Evolutionary conservation across 2,329 filamentous ascomycete genomes (phyloP), one percentile per base, ranked within the genome.

Genomic region (Remersonia thermophila): DNA sequence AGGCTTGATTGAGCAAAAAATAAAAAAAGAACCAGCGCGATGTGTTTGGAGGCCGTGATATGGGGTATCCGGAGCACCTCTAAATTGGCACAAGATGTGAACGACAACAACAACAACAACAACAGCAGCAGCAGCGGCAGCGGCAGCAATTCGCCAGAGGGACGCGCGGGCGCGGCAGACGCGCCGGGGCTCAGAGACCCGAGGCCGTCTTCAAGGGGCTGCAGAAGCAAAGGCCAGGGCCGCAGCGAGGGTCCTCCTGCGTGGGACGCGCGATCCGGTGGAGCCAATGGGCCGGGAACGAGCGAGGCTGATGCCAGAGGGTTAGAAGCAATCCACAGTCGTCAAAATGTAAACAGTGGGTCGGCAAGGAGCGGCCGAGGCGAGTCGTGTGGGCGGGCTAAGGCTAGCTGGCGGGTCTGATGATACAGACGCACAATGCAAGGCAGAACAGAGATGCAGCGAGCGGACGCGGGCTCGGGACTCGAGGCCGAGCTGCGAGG

Each of bases 181-280:
- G 40, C 37, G 40, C 38, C 36, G 32, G 15, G 35, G n/a, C n/a
- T 34, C 29, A 27, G 36, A 38, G 42, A 37, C 36, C 41, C 44
- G 40, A 43, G 50, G 51, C 51, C 51, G 49, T 43, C 47, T 50
- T 49, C 48, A 51, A 47, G 51, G 50, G 53, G 47, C 45, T 51
- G 52, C 50, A 40, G 34, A 10, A 29, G 37, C 44, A 45, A 39
- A 33, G 38, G 35, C 44, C 20, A 23, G 46, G 37, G 35, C 42
- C 44, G 42, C 38, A 34, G 32, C 39, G 45, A 48, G 41, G 41
- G 46, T n/a, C 51, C 47, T 50, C 46, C 42, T 55, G 53, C 53
- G 56, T 56, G 51, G 52, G 52, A 53, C 44, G 42, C 42, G 41
- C 30, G 28, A 30, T 30, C 30, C 37, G 30, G 51, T 53, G 49